Base-by-base conservation (phyloP, 768 basidiomycete species). In the Lactifluus pinguis region DNA sequence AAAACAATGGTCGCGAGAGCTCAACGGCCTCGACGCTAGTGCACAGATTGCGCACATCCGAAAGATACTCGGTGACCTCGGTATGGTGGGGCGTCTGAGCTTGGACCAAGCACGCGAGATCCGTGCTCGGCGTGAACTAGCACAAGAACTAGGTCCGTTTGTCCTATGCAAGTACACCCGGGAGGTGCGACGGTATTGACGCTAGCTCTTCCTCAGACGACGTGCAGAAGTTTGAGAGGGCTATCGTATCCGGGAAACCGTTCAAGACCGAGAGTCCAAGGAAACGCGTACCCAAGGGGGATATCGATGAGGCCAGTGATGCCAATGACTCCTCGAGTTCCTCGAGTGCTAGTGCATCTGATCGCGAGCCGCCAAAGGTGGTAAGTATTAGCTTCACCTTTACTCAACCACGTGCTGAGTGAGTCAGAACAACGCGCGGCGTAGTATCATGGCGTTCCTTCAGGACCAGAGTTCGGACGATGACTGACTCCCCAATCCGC, bases 61-160 rank as follows among this genome's bases (percentile, higher is more conserved):
- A 58, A 75, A 79, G 59, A 84, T 87, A 13, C 76, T 93, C 8
- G 68, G 75, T 29, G 86, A 85, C 4, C 76, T 93, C 34, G 92
- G 92, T 1, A 95, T 94, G 90, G 81, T 76, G 0, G 88, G 89
- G 1, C 80, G 86, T 25, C 75, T 85, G 68, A 92, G 83, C 62
- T 67, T 91, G 68, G 91, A 90, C 55, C 87, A 94, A 72, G 93
- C 92, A 4, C 89, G 82, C 66, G 74, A 76, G 3, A 87, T 95
- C 66, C 86, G 79, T 62, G 81, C 77, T 70, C 81, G 81, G 68
- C 76, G 91, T 49, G 94, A 94, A 69, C 70, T 92, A 6, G 86
- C 81, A 25, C 77, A 89, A 61, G 91, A 94, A 68, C 77, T 93
- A 19, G 80, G 92, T 94, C 65, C 36, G 82, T 77, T 77, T 25